Base-by-base conservation (phyloP, 164 flowering plant species). In the Tinospora cordifolia region DNA sequence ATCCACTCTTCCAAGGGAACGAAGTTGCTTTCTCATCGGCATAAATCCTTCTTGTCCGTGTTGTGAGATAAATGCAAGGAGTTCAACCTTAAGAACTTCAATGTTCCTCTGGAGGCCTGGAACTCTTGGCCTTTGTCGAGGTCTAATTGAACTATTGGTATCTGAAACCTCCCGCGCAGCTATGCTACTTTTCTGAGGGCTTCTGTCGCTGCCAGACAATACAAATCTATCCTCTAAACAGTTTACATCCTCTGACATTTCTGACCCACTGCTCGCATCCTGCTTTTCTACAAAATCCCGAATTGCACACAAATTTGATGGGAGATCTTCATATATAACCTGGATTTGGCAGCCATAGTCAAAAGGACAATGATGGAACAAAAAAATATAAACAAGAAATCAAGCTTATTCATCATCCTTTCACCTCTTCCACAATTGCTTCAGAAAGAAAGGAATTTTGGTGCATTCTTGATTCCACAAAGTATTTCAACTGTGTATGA, bases 251-350 rank as follows among this genome's bases (percentile, higher is more conserved):
- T 77, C 62, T 66, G n/a, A 11, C 41, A 76, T 65, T 58, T 72
- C 82, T 44, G 46, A 13, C 30, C 83, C 71, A 38, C 69, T 70
- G 68, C 70, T 30, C 40, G 71, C 80, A 66, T 75, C 85, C 75
- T 76, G 82, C 62, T 85, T 84, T 71, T 93, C 98, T 62, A 90
- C 69, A 71, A 81, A 87, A 79, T 93, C 98, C 69, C 93, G 87
- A 69, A 93, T 91, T 58, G 97, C 95, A 84, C 93, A 87, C 72
- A 93, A 80, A 71, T 93, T 93, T 78, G 98, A 93, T 72, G 97
- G 97, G 39, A 93, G 96, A 82, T 93, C 98, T 83, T 93, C 97
- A 68, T 93, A 93, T 65, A 93, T 87, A 71, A 93, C 96, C 98
- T 93, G 76, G 54, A 79, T 63, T 0, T 66, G 34, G 27, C 27